phyloP scores from a whole-genome alignment of 2,329 filamentous ascomycete species.

The Byssoonygena ceratinophila region DNA sequence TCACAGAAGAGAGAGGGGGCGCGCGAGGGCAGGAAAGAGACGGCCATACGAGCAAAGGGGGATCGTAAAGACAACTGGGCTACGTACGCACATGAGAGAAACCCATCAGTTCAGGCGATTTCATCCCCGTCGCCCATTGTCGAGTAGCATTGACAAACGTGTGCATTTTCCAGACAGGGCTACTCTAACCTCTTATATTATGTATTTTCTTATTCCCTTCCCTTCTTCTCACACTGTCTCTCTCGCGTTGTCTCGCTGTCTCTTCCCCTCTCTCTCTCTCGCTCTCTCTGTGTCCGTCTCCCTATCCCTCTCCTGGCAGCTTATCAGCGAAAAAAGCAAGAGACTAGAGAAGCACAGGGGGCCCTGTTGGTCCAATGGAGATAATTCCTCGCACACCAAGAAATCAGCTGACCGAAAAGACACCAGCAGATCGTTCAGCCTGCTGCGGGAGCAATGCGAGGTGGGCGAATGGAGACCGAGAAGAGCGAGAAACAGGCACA shows the following conservation, averaged over 20 bases:
- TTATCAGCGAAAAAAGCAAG: slow-evolving; percentile 1
- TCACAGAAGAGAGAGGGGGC: background rate
- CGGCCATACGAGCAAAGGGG: slow-evolving; percentile 5
- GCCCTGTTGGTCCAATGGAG: slow-evolving; percentile 19
- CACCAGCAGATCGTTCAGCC: slow-evolving; percentile 20
- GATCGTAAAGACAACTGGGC: slow-evolving; percentile 14
- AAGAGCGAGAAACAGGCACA: slow-evolving; percentile 14
- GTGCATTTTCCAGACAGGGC: slow-evolving; percentile 14
- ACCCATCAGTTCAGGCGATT: slow-evolving; percentile 14
- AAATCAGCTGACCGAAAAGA: slow-evolving; percentile 24
- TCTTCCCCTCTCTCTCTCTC: too few relatives aligned
- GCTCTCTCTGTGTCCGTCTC: too few relatives aligned
- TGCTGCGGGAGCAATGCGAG: slow-evolving; percentile 18
- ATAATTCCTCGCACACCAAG: slow-evolving; percentile 16
- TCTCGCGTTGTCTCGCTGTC: too few relatives aligned
- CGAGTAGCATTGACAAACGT: slow-evolving; percentile 18
- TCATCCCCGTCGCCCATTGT: slow-evolving; percentile 22
- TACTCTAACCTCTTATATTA: slow-evolving; percentile 11
- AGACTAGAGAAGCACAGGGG: slow-evolving; percentile 7
- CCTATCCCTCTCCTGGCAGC: background rate
- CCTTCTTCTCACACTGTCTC: background rate
- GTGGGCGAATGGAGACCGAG: slow-evolving; percentile 15
- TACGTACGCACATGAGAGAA: slow-evolving; percentile 15
- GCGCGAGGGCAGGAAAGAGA: background rate
- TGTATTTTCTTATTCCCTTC: slow-evolving; percentile 13